Conservation (phyloP, 805 yeast genomes). For the Monosporozyma aerobia region DNA sequence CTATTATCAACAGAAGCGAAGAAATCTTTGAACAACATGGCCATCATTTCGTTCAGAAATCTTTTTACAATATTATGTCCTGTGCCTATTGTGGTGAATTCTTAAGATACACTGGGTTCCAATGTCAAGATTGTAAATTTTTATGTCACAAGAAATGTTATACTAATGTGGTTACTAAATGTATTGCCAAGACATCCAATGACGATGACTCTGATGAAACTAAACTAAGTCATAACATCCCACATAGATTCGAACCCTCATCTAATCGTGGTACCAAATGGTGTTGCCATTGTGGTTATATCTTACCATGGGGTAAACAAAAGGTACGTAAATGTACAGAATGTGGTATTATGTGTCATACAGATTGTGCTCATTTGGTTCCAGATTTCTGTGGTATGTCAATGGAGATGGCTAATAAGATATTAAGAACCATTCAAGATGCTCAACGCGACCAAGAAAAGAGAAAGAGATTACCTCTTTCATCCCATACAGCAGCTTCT, state of each 20-base stretch:
- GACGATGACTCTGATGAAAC: slow-evolving; percentile 66
- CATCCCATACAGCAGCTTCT: not conserved
- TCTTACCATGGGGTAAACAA: slow-evolving; percentile 89
- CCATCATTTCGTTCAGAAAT: slow-evolving; percentile 92
- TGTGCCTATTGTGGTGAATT: slow-evolving; percentile 98
- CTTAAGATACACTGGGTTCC: slow-evolving; percentile 75
- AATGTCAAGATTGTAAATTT: slow-evolving; percentile 77
- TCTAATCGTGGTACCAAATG: slow-evolving; percentile 94
- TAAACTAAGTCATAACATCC: slow-evolving; percentile 88
- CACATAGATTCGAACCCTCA: slow-evolving; percentile 90
- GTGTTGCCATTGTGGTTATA: slow-evolving; percentile 99
- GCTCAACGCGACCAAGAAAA: slow-evolving; percentile 40
- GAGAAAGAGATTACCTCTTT: slow-evolving; percentile 11
- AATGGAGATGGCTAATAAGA: slow-evolving; percentile 91
- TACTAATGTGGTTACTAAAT: slow-evolving; percentile 70
- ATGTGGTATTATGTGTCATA: slow-evolving; percentile 93
- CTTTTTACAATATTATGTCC: slow-evolving; percentile 91
- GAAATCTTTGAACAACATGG: slow-evolving; percentile 93
- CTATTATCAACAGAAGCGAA: slow-evolving; percentile 83
- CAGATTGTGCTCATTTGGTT: slow-evolving; percentile 84
- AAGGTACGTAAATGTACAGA: slow-evolving; percentile 86
- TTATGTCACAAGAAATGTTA: slow-evolving; percentile 76
- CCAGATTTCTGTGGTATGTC: slow-evolving; percentile 99
- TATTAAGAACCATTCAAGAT: slow-evolving; percentile 71
- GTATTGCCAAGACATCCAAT: slow-evolving; percentile 67